Percentiles rank a stretch among this genome's conserved stretches.
These are phyloP conservation scores for Jacaranda mimosifolia DNA, from an alignment of 257 asterid genomes.

Conservation along the genomic window DNA sequence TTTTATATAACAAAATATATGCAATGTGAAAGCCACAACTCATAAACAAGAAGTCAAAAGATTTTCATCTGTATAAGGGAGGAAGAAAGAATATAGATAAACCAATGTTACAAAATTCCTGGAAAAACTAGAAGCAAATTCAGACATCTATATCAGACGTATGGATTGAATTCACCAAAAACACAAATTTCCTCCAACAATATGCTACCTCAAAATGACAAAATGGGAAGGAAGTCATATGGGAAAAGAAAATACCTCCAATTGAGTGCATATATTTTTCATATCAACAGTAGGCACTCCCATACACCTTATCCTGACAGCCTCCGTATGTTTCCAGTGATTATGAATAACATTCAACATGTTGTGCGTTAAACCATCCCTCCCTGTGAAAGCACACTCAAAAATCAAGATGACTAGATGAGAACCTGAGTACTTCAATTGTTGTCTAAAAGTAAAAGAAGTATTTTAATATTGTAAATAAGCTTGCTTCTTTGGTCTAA, in stretches of 20 bases:
- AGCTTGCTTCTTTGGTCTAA: conserved; percentile 16
- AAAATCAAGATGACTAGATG: conserved; percentile 16
- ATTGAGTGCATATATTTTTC: conserved; percentile 81
- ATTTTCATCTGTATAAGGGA: background rate
- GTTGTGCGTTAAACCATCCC: conserved; percentile 96
- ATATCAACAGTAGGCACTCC: conserved; percentile 96
- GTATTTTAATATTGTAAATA: background rate
- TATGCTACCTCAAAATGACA: conserved; percentile 6
- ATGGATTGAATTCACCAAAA: background rate
- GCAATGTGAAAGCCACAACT: conserved; percentile 4
- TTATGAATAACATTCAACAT: conserved; percentile 91
- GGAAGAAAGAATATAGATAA: background rate
- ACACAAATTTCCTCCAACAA: background rate
- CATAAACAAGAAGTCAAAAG: background rate
- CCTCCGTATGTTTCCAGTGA: conserved; percentile 88
- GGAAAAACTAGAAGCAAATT: background rate
- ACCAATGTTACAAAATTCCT: background rate
- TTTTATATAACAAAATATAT: conserved; percentile 6
- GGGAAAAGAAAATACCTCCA: conserved; percentile 72
- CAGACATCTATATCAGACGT: background rate
- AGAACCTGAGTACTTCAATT: conserved; percentile 5
- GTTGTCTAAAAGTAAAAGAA: conserved; percentile 13
- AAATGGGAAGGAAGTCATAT: background rate
- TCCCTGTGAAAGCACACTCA: conserved; percentile 53
- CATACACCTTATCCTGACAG: conserved; percentile 93